Evolutionary conservation across 2,329 filamentous ascomycete genomes (phyloP), one percentile per base, ranked within the genome.

Genomic region (Calonectria ilicicola): DNA sequence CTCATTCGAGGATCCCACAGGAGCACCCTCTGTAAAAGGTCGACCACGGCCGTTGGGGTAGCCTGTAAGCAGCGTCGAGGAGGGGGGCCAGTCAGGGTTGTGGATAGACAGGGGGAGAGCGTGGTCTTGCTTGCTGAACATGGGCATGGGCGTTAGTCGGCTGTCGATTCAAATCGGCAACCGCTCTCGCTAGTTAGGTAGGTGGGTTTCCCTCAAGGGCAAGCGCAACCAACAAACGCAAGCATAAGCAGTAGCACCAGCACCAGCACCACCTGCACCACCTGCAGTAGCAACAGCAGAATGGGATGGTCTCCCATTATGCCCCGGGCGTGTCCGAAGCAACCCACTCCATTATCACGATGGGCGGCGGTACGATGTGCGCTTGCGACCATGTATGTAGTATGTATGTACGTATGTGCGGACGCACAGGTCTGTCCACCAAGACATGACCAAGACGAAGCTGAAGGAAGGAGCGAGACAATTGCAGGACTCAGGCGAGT

Each of bases 1-100:
- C 68, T 63, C 47, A 70, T 77, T 74, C 63, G 63, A 72, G 69
- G 35, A 65, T 49, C 40, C n/a, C 47, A 49, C 42, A 63, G 26
- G 38, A 58, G 21, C 47, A 58, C 47, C 38, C 56, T 64, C 69
- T 72, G 65, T 49, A 53, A 53, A 69, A 68, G 63, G 46, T 67
- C 53, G 21, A 60, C 53, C 32, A 21, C 32, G n/a, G 35, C 53
- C 53, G 53, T 47, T 38, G 46, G 44, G 53, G 40, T 72, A 29
- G 38, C 65, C 66, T 72, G 67, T 27, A 65, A 63, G 40, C 53
- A 17, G 32, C 60, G 21, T 21, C 8, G 44, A 62, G 32, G 62
- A 66, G 63, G 68, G 44, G 40, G 68, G 63, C 29, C 51, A 69
- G 66, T 62, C 63, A 65, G 42, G 70, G 70, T 63, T 65, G 47